Evolutionary conservation across 106 monocot species (phyloP).

Genomic region (Dioscorea dumetorum): DNA sequence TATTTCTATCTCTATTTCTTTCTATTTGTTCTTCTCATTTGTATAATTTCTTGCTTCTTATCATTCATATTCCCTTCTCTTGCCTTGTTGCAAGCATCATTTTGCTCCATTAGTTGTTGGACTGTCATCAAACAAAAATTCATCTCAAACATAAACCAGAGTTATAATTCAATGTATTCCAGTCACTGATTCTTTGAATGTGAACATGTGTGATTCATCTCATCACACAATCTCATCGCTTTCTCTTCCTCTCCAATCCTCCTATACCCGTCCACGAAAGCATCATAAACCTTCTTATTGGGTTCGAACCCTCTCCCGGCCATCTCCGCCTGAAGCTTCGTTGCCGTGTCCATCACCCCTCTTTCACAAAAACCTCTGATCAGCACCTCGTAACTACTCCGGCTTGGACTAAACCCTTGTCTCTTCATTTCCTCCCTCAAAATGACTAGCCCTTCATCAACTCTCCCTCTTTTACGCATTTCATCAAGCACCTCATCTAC

Average conservation of each 20-base stretch:
- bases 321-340: slow-evolving; percentile 75
- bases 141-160: no score
- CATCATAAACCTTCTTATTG: slow-evolving; percentile 34
- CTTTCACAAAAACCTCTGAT: slow-evolving; percentile 52
- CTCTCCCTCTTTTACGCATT: slow-evolving; percentile 38
- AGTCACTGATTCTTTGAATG: no score
- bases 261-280: slow-evolving; percentile 43
- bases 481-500: slow-evolving; percentile 36
- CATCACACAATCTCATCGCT: slow-evolving; percentile 39
- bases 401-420: slow-evolving; percentile 28
- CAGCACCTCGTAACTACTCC: slow-evolving; percentile 37
- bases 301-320: slow-evolving; percentile 46
- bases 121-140: no score
- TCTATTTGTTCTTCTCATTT: background rate
- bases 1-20: no score
- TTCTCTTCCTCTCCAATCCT: slow-evolving; percentile 25
- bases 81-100: no score
- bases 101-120: no score
- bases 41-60: no score
- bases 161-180: no score
- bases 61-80: no score
- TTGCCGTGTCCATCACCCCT: slow-evolving; percentile 47
- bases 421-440: slow-evolving; percentile 54
- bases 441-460: slow-evolving; percentile 35
- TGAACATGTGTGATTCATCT: slow-evolving; percentile 22